Percentiles rank a stretch among this genome's conserved stretches.
These are phyloP conservation scores for Trapa bicornis DNA, from an alignment of 345 rosid genomes.

Conservation along the genomic window DNA sequence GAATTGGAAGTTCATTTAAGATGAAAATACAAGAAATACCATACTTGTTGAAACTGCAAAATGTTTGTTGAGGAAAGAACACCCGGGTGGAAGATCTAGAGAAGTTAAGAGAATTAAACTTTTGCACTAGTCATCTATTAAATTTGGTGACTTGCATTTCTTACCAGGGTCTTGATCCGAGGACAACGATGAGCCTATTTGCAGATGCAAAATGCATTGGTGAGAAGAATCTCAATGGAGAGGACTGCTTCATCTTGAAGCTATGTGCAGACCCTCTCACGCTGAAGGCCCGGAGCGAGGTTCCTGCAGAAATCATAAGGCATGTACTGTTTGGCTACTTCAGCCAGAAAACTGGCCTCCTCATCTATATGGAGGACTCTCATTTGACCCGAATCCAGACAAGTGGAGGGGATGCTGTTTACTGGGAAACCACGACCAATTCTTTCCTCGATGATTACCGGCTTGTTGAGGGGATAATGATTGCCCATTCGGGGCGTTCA, in stretches of 20 bases:
- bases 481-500: constrained; percentile 35
- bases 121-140: background rate
- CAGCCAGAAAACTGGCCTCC: constrained; percentile 40
- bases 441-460: constrained; percentile 28
- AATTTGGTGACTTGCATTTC: background rate
- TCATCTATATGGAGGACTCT: constrained; percentile 34
- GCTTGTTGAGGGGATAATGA: constrained; percentile 32
- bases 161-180: constrained; percentile 41
- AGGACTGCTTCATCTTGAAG: constrained; percentile 40
- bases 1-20: too few relatives aligned
- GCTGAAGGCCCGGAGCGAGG: constrained; percentile 31
- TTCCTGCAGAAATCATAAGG: constrained; percentile 38
- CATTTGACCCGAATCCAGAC: constrained; percentile 41
- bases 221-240: constrained; percentile 28
- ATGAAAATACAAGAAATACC: too few relatives aligned
- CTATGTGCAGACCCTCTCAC: constrained; percentile 33
- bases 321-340: constrained; percentile 39
- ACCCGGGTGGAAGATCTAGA: too few relatives aligned
- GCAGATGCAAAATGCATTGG: constrained; percentile 37
- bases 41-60: too few relatives aligned
- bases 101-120: too few relatives aligned
- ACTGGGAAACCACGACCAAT: constrained; percentile 37
- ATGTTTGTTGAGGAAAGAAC: too few relatives aligned
- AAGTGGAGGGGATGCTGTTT: constrained; percentile 37
- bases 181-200: constrained; percentile 33